Percentiles rank a stretch among this genome's conserved stretches.
Conservation (phyloP, 805 yeast genomes). For the Cyberlindnera mrakii region DNA sequence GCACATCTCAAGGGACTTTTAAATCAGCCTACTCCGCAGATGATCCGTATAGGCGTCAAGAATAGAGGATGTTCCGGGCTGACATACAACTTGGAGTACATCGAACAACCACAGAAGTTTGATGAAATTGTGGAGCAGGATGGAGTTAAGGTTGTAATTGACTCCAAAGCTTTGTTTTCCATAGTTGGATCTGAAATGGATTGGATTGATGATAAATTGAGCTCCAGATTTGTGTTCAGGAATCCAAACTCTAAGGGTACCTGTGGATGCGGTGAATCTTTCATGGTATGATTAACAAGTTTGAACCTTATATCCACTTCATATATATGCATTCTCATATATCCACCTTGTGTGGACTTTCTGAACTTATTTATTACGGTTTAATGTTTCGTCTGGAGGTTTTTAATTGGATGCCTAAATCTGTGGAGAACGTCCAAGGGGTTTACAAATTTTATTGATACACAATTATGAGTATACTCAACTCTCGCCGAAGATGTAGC, state of each 20-base stretch:
- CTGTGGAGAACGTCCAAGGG: too few species aligned
- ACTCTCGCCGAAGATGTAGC: too few species aligned
- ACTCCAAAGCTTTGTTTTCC: slow-evolving; percentile 91
- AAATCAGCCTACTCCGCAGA: slow-evolving; percentile 79
- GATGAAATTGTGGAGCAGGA: slow-evolving; percentile 93
- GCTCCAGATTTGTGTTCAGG: slow-evolving; percentile 83
- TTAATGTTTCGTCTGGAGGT: too few species aligned
- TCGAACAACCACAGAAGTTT: slow-evolving; percentile 84
- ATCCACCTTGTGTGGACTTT: neutral
- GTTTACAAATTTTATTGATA: too few species aligned
- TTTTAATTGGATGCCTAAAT: too few species aligned
- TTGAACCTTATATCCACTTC: too few species aligned
- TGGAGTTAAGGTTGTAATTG: slow-evolving; percentile 87
- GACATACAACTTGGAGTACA: slow-evolving; percentile 87
- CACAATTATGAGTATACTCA: too few species aligned
- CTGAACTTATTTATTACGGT: too few species aligned
- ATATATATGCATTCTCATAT: neutral
- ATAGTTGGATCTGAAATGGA: slow-evolving; percentile 98
- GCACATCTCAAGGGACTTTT: slow-evolving; percentile 60
- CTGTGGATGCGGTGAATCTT: slow-evolving; percentile 98
- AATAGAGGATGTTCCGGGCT: slow-evolving; percentile 97
- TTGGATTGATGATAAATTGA: slow-evolving; percentile 90
- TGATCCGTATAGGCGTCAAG: slow-evolving; percentile 88
- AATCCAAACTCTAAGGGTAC: slow-evolving; percentile 97
- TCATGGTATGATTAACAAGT: slow-evolving; percentile 63